phyloP scores from a whole-genome alignment of 2,329 filamentous ascomycete species.

The Paecilomyces variotii region DNA sequence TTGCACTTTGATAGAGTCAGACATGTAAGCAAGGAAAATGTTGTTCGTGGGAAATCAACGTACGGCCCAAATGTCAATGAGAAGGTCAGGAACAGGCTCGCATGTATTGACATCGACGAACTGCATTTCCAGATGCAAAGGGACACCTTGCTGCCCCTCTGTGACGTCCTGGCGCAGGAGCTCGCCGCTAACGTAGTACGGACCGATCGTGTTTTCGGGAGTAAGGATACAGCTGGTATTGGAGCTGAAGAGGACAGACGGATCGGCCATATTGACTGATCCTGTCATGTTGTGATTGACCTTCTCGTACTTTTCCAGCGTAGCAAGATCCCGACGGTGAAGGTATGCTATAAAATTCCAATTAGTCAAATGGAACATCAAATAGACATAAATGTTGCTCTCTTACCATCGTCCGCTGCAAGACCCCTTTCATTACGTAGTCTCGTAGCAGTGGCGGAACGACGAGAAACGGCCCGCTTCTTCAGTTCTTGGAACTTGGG shows the following conservation, averaged over 20 bases:
- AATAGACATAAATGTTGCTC: neutral
- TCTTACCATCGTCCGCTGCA: neutral
- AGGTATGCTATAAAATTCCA: neutral
- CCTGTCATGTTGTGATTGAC: constrained; percentile 33
- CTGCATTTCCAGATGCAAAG: constrained; percentile 37
- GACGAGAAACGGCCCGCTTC: neutral
- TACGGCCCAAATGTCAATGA: constrained; percentile 41
- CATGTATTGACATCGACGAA: constrained; percentile 42
- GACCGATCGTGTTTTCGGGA: constrained; percentile 37
- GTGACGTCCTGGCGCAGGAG: constrained; percentile 34
- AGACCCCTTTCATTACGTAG: neutral
- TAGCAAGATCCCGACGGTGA: constrained; percentile 26
- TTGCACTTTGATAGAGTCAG: constrained; percentile 17
- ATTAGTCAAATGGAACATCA: neutral
- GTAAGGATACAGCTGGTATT: constrained; percentile 39
- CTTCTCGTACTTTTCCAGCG: constrained; percentile 31
- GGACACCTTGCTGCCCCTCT: constrained; percentile 34
- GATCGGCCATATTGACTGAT: constrained; percentile 20
- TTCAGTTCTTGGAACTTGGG: neutral
- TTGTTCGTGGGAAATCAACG: neutral
- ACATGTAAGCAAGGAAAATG: neutral
- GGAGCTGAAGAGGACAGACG: constrained; percentile 28
- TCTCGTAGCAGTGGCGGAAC: neutral
- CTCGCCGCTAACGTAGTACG: constrained; percentile 40
- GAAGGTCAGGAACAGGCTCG: constrained; percentile 28